A percentile compares a stretch with the other conserved stretches of the same genome.
Conservation (phyloP, 2,329 filamentous ascomycete genomes). For the Aphanoascus verrucosus region DNA sequence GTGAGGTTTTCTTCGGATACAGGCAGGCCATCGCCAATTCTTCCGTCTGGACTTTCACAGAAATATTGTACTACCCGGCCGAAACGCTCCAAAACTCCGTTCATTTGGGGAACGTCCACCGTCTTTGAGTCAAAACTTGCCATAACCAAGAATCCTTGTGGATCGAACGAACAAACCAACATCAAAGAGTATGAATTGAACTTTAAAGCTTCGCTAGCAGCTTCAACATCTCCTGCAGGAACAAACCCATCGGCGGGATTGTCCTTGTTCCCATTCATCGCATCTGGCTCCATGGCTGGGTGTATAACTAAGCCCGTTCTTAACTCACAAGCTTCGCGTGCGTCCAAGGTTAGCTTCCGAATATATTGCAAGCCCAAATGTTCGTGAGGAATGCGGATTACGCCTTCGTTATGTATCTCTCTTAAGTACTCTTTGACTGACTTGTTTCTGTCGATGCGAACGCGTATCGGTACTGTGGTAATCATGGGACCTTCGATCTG, state of each 20-base stretch:
- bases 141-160: slow-evolving; percentile 49
- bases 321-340: slow-evolving; percentile 33
- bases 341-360: slow-evolving; percentile 41
- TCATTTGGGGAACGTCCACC: slow-evolving; percentile 41
- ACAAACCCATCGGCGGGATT: slow-evolving; percentile 43
- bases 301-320: slow-evolving; percentile 19
- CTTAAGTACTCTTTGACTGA: slow-evolving; percentile 41
- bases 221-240: slow-evolving; percentile 47
- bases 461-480: slow-evolving; percentile 34
- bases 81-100: slow-evolving; percentile 42
- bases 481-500: slow-evolving; percentile 37
- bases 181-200: slow-evolving; percentile 49
- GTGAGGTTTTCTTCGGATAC: slow-evolving; percentile 2
- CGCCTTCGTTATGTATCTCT: slow-evolving; percentile 41
- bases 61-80: slow-evolving; percentile 32
- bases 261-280: neutral
- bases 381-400: slow-evolving; percentile 49
- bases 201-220: slow-evolving; percentile 48
- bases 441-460: slow-evolving; percentile 25
- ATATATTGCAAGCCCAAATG: slow-evolving; percentile 44
- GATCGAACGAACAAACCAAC: slow-evolving; percentile 50
- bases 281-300: slow-evolving; percentile 15
- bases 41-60: neutral
- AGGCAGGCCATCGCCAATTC: slow-evolving; percentile 3
- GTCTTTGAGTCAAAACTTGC: slow-evolving; percentile 52